A percentile compares a stretch with the other conserved stretches of the same genome.
These are phyloP conservation scores for Taxillus chinensis DNA, from an alignment of 164 flowering plant genomes.

Conservation along the genomic window DNA sequence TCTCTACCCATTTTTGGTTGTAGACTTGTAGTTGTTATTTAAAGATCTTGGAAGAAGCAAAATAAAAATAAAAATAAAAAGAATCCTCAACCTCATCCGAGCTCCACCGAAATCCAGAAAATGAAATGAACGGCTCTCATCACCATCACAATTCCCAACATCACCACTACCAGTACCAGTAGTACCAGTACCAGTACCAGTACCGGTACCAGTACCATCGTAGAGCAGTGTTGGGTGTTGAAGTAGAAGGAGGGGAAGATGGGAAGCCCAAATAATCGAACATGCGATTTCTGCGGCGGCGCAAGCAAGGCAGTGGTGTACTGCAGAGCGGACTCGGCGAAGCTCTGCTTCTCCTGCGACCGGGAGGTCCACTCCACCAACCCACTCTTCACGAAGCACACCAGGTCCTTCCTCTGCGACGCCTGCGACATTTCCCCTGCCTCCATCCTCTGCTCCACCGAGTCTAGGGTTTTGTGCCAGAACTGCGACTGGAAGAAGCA, in stretches of 20 bases:
- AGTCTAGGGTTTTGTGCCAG: constrained; percentile 50
- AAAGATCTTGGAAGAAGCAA: too few relatives aligned
- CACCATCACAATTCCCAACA: too few relatives aligned
- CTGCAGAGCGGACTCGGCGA: constrained; percentile 82
- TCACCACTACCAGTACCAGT: too few relatives aligned
- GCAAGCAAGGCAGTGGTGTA: constrained; percentile 44
- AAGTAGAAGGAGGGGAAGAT: not conserved
- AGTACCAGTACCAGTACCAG: not conserved
- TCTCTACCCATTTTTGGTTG: too few relatives aligned
- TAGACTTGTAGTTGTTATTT: too few relatives aligned
- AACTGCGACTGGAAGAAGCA: constrained; percentile 81
- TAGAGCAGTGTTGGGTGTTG: not conserved
- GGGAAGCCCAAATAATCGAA: constrained; percentile 4
- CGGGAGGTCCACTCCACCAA: constrained; percentile 64
- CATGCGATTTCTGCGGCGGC: constrained; percentile 68
- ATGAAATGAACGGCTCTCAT: too few relatives aligned
- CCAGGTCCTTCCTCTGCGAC: constrained; percentile 61
- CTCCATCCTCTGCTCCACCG: constrained; percentile 52
- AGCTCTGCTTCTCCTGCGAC: constrained; percentile 73
- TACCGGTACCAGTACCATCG: too few relatives aligned
- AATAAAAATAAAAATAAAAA: too few relatives aligned
- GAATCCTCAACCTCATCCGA: too few relatives aligned
- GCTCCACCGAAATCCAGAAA: too few relatives aligned
- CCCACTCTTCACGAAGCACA: constrained; percentile 62
- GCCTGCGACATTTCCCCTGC: constrained; percentile 46